Evolutionary conservation across 352 stramenopile species (phyloP).

Genomic region (Blastocystis sp.): DNA sequence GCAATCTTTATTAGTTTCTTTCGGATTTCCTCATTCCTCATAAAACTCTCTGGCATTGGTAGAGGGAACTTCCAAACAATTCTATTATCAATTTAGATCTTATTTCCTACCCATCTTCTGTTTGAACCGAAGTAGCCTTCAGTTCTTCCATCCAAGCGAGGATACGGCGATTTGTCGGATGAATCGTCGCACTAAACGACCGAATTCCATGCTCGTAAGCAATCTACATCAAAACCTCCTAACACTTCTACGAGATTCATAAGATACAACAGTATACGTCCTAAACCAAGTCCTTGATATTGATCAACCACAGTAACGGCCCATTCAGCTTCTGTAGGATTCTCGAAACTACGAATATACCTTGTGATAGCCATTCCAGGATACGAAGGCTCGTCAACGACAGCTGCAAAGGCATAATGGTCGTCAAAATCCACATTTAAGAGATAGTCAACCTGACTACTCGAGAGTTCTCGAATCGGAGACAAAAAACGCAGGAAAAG

Average conservation of each 20-base stretch:
- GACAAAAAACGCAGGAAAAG: slow-evolving; percentile 56
- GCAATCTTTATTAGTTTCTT: slow-evolving; percentile 32
- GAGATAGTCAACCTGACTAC: slow-evolving; percentile 45
- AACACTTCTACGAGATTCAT: slow-evolving; percentile 2
- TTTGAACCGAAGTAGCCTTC: not conserved
- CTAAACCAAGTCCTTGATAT: slow-evolving; percentile 55
- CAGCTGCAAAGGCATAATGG: slow-evolving; percentile 34
- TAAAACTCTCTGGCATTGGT: slow-evolving; percentile 34
- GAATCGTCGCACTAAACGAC: slow-evolving; percentile 21
- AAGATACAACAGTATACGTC: slow-evolving; percentile 28
- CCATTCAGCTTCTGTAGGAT: slow-evolving; percentile 52
- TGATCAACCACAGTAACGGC: slow-evolving; percentile 45
- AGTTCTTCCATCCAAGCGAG: slow-evolving; percentile 46
- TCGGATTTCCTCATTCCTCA: not conserved
- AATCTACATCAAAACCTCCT: not conserved
- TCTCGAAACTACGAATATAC: slow-evolving; percentile 48
- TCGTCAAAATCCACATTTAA: slow-evolving; percentile 57
- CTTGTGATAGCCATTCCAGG: slow-evolving; percentile 55
- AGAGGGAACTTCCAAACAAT: slow-evolving; percentile 35
- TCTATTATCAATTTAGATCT: not conserved
- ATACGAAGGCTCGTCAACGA: slow-evolving; percentile 12
- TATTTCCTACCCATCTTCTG: slow-evolving; percentile 25
- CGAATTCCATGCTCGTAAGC: slow-evolving; percentile 29
- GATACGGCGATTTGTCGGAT: slow-evolving; percentile 49
- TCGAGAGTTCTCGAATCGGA: slow-evolving; percentile 32